phyloP scores from a whole-genome alignment of 176 grass and related monocot species.

The Rhipidocladum racemiflorum region DNA sequence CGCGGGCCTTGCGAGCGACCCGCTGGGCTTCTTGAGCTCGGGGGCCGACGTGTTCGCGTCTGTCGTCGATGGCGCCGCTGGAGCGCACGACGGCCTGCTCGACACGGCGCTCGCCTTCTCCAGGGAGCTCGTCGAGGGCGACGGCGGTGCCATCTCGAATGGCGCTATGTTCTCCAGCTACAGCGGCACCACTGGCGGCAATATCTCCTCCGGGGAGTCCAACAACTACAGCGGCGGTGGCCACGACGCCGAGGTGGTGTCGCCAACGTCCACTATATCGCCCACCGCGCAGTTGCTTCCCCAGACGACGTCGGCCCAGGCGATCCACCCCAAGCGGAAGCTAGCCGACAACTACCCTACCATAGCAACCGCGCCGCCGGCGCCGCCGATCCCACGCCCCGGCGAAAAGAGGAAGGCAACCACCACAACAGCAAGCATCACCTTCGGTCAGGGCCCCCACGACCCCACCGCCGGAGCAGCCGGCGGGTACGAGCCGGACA shows the following conservation, averaged over 20 bases:
- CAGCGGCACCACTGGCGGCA: slow-evolving; percentile 47
- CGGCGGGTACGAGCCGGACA: slow-evolving; percentile 60
- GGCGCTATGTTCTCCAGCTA: slow-evolving; percentile 48
- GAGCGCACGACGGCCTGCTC: slow-evolving; percentile 33
- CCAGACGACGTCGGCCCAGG: neutral
- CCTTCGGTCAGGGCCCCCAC: slow-evolving; percentile 18
- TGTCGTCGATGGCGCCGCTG: neutral
- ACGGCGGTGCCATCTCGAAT: slow-evolving; percentile 24
- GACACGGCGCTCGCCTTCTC: slow-evolving; percentile 42
- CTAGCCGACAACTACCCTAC: slow-evolving; percentile 19
- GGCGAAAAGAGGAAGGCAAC: slow-evolving; percentile 1
- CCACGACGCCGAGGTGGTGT: slow-evolving; percentile 55
- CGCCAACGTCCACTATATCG: slow-evolving; percentile 60
- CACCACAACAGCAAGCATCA: slow-evolving; percentile 31
- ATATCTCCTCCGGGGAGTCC: slow-evolving; percentile 78
- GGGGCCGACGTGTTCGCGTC: slow-evolving; percentile 29
- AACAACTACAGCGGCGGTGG: slow-evolving; percentile 45
- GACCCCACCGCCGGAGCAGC: neutral
- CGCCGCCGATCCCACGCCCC: neutral
- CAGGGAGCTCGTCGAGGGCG: neutral
- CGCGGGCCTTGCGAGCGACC: neutral
- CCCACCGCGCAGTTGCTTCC: neutral
- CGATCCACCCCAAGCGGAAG: slow-evolving; percentile 33
- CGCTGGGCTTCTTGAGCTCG: slow-evolving; percentile 25
- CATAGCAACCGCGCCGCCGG: neutral